Evolutionary conservation across 495 filamentous ascomycete genomes (phyloP), one percentile per base, ranked within the genome.

Genomic region (Extremus antarcticus): DNA sequence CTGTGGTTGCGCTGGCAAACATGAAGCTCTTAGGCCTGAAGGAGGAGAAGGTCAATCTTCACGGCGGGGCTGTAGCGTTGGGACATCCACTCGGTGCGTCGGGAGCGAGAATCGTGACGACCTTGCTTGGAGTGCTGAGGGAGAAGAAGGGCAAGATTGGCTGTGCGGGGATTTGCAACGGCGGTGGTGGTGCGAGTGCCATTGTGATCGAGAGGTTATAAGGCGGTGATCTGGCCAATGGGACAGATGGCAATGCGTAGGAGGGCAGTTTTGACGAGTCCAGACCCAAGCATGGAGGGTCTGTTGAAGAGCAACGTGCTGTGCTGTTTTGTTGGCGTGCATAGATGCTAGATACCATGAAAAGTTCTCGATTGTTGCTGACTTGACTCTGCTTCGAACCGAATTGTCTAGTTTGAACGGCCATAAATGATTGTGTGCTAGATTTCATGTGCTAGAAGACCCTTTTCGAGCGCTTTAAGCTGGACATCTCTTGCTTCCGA

Each of bases 141-240:
- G 86, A 91, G 60, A 88, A 88, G 76, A 85, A 86, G 67, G 90
- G 81, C 51, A 97, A 94, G 83, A 81, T 96, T 69, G 92, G 92
- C 46, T 85, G 81, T 65, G 90, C 87, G 35, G 92, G 90, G 41
- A 98, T 98, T 65, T 98, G 92, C 80, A 98, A 98, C 73, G 92
- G 92, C 54, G 92, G 92, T 40, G 92, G 92, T 62, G 92, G 92
- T 62, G 92, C 92, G 39, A 87, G 83, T 65, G 90, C 94, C 47
- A 72, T 98, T 54, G 86, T 98, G 50, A 76, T 98, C 62, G 91
- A 98, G 75, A 61, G 50, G 22, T 25, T 73, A 53, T 10, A 48
- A 24, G 24, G 9, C 10, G 46, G 24, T 16, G 46, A 8, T 22
- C 8, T 10, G 20, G 21, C 46, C 11, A 48, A 48, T 48, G 46